Conservation (phyloP, 2,329 filamentous ascomycete genomes). For the Exophiala calicioides region DNA sequence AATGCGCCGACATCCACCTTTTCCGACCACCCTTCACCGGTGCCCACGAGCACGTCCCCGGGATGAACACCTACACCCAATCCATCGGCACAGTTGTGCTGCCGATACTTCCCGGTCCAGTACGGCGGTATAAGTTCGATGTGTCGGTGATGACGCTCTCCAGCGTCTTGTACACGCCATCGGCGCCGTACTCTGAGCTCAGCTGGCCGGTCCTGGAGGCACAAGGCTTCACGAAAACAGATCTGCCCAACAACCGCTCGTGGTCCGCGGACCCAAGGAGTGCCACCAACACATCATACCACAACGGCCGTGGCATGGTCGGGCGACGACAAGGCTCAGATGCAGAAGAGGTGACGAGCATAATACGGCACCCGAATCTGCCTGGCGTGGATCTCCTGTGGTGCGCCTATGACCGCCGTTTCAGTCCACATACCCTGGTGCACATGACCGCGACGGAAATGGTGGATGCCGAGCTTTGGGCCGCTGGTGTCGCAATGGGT, state of each 20-base stretch:
- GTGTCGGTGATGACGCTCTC: conserved; percentile 23
- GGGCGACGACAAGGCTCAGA: too few species aligned
- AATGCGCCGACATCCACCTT: conserved; percentile 13
- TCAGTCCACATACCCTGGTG: conserved; percentile 6
- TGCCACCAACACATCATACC: too few species aligned
- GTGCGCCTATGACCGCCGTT: conserved; percentile 4
- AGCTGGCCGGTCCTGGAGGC: conserved; percentile 15
- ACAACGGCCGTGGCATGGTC: too few species aligned
- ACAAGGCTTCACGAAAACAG: conserved; percentile 13
- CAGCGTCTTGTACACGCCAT: conserved; percentile 8
- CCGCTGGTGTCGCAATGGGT: conserved; percentile 9
- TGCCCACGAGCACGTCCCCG: not conserved
- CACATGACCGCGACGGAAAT: conserved; percentile 14
- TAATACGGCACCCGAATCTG: conserved; percentile 12
- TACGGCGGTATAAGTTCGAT: conserved; percentile 5
- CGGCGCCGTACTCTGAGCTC: conserved; percentile 11
- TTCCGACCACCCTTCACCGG: conserved; percentile 3
- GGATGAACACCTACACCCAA: not conserved
- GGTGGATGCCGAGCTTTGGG: conserved; percentile 12
- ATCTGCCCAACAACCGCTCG: conserved; percentile 14
- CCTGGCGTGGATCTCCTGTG: conserved; percentile 15
- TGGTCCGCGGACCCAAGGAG: too few species aligned
- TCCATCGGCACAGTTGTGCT: conserved; percentile 15
- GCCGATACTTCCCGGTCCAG: conserved; percentile 13
- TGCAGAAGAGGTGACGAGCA: conserved; percentile 3